Conservation (phyloP, 176 grass and related monocot species). For the Aegilops tauschii region DNA sequence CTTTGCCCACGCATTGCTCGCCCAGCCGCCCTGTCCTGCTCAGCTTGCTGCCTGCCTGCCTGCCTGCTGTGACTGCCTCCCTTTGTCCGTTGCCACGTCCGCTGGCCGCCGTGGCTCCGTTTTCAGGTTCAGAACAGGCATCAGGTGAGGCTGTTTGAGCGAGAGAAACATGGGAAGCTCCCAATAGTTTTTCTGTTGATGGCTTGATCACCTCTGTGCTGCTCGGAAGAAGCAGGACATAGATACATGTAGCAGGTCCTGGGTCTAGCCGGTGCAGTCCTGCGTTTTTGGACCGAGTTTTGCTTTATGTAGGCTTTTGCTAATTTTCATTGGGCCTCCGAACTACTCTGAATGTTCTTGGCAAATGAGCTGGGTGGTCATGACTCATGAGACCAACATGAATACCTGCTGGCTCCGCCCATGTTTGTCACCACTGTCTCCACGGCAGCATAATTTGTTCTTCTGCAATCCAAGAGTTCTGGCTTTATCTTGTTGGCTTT, state of each 20-base stretch:
- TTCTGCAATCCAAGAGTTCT: background rate
- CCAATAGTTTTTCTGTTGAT: background rate
- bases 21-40: background rate
- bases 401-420: background rate
- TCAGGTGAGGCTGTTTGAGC: background rate
- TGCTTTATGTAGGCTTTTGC: background rate
- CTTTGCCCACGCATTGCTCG: background rate
- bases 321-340: background rate
- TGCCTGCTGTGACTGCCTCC: background rate
- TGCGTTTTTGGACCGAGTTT: background rate
- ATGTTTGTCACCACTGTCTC: background rate
- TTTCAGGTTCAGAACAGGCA: background rate
- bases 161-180: background rate
- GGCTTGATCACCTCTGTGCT: background rate
- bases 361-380: background rate
- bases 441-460: background rate
- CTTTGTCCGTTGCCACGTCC: background rate
- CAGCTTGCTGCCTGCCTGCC: background rate
- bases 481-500: background rate
- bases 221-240: background rate
- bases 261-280: background rate
- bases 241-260: background rate
- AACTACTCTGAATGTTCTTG: background rate
- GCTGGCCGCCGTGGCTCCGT: background rate
- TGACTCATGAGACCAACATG: background rate